Base-by-base conservation (phyloP, 345 rosid genomes). In the Gossypium bickii region DNA sequence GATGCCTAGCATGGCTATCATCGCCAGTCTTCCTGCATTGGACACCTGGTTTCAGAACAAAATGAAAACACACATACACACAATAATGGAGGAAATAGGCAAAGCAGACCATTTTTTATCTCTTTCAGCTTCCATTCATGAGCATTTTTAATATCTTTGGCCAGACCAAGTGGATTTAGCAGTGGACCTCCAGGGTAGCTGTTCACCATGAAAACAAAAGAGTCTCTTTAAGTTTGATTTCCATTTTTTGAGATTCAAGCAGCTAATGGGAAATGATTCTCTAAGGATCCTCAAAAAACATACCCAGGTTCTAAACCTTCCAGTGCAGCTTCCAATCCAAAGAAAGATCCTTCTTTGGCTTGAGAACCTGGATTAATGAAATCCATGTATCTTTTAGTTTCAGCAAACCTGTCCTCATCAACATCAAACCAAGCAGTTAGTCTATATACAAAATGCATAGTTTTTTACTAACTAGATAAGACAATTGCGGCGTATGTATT, bases 151-250 rank as follows among this genome's bases (percentile, higher is more conserved):
- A 87, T 84, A 44, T 94, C 98, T 80, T 89, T 92, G 70, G 97
- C 97, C 51, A 94, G 83, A 7, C 98, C 98, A 68, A 90, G 89
- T 11, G 98, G 98, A 71, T 94, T 92, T 16, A 94, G 78, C 68
- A 94, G 81, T 16, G 98, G 97, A 58, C 98, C 98, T 65, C 98
- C 98, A 11, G 98, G 97, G 69, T 94, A 94, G 67, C 98, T 93
- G 87, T 53, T 58, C 16, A 74, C 20, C 45, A 8, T 16, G 3
- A n/a, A 57, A 57, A 9, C 3, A 47, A 18, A 18, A 62, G 58
- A 56, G 41, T 34, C 7, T 34, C 41, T 3, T 38, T 60, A 24
- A 71, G 45, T 24, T 27, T 16, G 15, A n/a, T 44, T 43, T 18
- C 2, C 61, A 57, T 43, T 43, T 15, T 62, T 7, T 3, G 67